Evolutionary conservation across 176 grass and related monocot species (phyloP).

Genomic region (Carex parvula): DNA sequence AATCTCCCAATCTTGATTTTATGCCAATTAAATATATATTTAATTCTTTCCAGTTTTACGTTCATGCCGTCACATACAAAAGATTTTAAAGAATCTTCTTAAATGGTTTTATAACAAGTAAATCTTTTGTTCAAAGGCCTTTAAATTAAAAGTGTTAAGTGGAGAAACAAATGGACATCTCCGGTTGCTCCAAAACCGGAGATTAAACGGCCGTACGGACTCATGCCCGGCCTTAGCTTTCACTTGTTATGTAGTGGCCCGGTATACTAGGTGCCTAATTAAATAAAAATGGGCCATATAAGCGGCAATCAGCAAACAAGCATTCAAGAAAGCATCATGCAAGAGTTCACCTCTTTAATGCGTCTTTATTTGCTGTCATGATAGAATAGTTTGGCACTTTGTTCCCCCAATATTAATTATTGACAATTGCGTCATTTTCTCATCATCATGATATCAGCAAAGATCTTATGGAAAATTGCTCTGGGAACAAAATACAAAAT

Average conservation of each 20-base stretch:
- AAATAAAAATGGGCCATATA: slow-evolving; percentile 5
- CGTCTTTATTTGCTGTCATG: slow-evolving; percentile 11
- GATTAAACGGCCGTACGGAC: not conserved
- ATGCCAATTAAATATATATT: no score
- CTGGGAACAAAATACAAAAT: not conserved
- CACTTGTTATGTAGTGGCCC: not conserved
- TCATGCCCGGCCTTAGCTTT: not conserved
- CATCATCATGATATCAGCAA: slow-evolving; percentile 20
- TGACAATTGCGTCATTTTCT: slow-evolving; percentile 6
- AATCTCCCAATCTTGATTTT: no score
- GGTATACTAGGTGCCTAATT: slow-evolving; percentile 15
- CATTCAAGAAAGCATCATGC: slow-evolving; percentile 8
- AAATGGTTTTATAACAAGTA: not conserved
- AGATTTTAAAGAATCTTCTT: not conserved
- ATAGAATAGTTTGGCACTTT: slow-evolving; percentile 2
- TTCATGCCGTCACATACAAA: not conserved
- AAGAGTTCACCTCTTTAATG: slow-evolving; percentile 22
- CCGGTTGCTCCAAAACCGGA: not conserved
- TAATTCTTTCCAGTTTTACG: not conserved
- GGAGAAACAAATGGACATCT: not conserved
- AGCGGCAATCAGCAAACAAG: slow-evolving; percentile 5
- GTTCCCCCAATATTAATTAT: not conserved
- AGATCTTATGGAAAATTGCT: not conserved
- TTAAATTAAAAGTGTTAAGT: not conserved
- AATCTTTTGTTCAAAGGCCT: not conserved